These are phyloP conservation scores for Alternaria novae-zelandiae DNA, from an alignment of 2,329 filamentous ascomycete genomes.

Conservation along the genomic window DNA sequence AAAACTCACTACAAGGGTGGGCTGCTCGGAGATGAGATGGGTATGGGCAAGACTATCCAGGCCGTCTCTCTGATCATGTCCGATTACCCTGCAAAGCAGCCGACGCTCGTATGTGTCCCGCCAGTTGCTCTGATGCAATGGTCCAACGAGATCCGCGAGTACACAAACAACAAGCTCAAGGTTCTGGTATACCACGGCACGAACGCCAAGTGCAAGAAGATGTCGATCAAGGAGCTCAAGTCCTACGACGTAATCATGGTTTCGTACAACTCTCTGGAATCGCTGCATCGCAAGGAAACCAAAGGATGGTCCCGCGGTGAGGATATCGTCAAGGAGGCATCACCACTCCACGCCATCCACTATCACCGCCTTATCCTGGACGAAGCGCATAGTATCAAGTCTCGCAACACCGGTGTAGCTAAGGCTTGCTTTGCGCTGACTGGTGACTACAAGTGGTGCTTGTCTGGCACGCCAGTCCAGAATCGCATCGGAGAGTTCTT, in stretches of 20 bases:
- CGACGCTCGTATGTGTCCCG: slow-evolving; percentile 86
- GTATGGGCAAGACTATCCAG: slow-evolving; percentile 97
- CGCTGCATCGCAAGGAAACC: slow-evolving; percentile 87
- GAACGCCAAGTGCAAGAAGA: slow-evolving; percentile 79
- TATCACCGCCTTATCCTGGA: slow-evolving; percentile 95
- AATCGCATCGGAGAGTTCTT: slow-evolving; percentile 98
- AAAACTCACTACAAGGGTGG: slow-evolving; percentile 84
- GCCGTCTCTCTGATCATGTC: slow-evolving; percentile 98
- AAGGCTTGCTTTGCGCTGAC: slow-evolving; percentile 93
- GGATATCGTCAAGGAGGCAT: slow-evolving; percentile 79
- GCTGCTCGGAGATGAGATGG: slow-evolving; percentile 96
- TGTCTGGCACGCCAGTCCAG: slow-evolving; percentile 93
- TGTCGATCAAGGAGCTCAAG: slow-evolving; percentile 76
- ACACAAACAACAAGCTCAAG: slow-evolving; percentile 88
- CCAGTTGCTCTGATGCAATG: slow-evolving; percentile 96
- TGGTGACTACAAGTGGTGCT: slow-evolving; percentile 90
- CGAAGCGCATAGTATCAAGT: slow-evolving; percentile 94
- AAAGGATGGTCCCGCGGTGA: slow-evolving; percentile 86
- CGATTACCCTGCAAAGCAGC: slow-evolving; percentile 83
- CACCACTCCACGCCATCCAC: slow-evolving; percentile 77
- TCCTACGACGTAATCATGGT: slow-evolving; percentile 95
- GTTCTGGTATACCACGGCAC: slow-evolving; percentile 91
- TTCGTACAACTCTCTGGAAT: slow-evolving; percentile 91
- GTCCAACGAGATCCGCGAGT: slow-evolving; percentile 64
- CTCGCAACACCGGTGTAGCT: slow-evolving; percentile 86